These are phyloP conservation scores for Basipetospora chlamydospora DNA, from an alignment of 2,329 filamentous ascomycete genomes.

Conservation along the genomic window DNA sequence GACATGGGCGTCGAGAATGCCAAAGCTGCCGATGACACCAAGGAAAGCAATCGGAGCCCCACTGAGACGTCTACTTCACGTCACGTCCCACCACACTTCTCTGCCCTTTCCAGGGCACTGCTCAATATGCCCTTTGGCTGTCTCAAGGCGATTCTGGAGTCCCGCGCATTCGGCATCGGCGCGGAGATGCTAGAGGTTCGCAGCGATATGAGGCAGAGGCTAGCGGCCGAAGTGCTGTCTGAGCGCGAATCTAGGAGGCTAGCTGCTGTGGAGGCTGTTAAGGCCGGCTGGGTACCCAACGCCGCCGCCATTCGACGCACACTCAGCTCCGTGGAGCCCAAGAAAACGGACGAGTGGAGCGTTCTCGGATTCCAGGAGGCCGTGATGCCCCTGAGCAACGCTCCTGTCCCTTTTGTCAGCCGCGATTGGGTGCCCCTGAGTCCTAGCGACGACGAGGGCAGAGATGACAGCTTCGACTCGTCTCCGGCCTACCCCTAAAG, in stretches of 20 bases:
- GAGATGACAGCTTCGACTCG: not conserved
- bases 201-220: slow-evolving; percentile 29
- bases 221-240: slow-evolving; percentile 33
- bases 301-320: slow-evolving; percentile 18
- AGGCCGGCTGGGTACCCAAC: slow-evolving; percentile 16
- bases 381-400: slow-evolving; percentile 19
- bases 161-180: slow-evolving; percentile 12
- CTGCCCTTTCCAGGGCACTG: slow-evolving; percentile 49
- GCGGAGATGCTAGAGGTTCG: slow-evolving; percentile 21
- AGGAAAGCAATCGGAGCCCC: slow-evolving; percentile 7
- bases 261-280: slow-evolving; percentile 28
- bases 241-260: slow-evolving; percentile 43
- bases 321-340: slow-evolving; percentile 23
- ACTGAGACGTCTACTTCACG: slow-evolving; percentile 7
- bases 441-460: not conserved
- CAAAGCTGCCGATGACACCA: slow-evolving; percentile 17
- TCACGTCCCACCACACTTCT: slow-evolving; percentile 24
- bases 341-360: slow-evolving; percentile 27
- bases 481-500: slow-evolving; percentile 9
- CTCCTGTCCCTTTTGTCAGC: slow-evolving; percentile 26
- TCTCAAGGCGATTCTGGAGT: slow-evolving; percentile 51
- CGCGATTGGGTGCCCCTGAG: slow-evolving; percentile 29
- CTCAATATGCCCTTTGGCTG: slow-evolving; percentile 55
- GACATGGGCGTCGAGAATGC: slow-evolving; percentile 33
- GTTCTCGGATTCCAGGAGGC: slow-evolving; percentile 36